Base-by-base conservation (phyloP, 257 asterid species). In the Prunella vulgaris region DNA sequence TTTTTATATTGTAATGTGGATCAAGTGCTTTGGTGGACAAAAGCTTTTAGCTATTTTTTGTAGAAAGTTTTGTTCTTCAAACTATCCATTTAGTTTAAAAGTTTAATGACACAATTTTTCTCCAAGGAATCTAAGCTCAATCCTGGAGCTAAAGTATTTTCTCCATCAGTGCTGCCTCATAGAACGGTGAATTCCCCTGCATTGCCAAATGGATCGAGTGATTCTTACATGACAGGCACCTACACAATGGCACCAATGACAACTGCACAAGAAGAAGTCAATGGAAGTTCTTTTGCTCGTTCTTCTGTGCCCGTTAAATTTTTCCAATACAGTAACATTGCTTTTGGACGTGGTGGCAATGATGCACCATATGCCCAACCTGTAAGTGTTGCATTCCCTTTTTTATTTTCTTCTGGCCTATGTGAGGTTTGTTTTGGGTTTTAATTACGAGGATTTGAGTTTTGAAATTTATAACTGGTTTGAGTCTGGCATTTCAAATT, bases 41-140 rank as follows among this genome's bases (percentile, higher is more conserved):
- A 32, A 22, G n/a, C 64, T 40, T n/a, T 33, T 60, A 28, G 32
- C 35, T 18, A 20, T 60, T 48, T 10, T 64, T 33, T 64, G 30
- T 67, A 18, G 54, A 69, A 42, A 38, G 17, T 7, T 0, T 46
- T 52, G 20, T 22, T 54, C 58, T 22, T 5, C 53, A 46, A 46
- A 46, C 53, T 46, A n/a, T 21, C 53, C 53, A n/a, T n/a, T 21
- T 46, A 18, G 18, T 71, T 73, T 27, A 60, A 49, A 22, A 69
- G 72, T 40, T 64, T 51, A 49, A 38, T 70, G 71, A 12, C 60
- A 46, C 73, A 38, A 24, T 42, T 71, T 69, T 64, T 46, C 59
- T 64, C 63, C 64, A 57, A 88, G 97, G 95, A 85, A 70, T 88
- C 87, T 66, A 91, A 88, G 84, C 96, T 91, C 85, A 91, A 91